phyloP scores from a whole-genome alignment of 768 basidiomycete species.

The Agrocybe chaxingu region DNA sequence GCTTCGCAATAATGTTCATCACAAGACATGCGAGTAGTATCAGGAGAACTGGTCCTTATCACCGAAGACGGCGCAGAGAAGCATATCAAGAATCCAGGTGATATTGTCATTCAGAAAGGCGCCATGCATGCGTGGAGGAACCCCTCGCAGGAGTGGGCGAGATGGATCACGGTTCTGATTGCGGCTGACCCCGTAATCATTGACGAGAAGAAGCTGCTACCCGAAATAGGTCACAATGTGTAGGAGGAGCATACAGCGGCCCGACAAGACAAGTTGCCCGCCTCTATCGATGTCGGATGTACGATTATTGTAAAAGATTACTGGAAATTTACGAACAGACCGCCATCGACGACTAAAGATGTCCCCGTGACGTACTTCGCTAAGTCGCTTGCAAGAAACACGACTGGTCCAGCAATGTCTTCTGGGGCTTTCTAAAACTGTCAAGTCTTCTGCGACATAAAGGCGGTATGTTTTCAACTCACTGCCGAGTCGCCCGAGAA shows the following conservation, averaged over 20 bases:
- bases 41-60: constrained; percentile 52
- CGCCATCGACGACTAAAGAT: constrained; percentile 67
- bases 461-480: constrained; percentile 12
- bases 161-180: constrained; percentile 52
- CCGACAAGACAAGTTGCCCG: neutral
- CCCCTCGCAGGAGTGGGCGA: constrained; percentile 45
- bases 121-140: constrained; percentile 64
- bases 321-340: constrained; percentile 72
- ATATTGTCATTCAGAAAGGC: constrained; percentile 54
- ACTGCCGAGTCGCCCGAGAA: constrained; percentile 66
- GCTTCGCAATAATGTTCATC: constrained; percentile 3
- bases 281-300: neutral
- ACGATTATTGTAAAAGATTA: constrained; percentile 21
- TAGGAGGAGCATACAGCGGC: neutral
- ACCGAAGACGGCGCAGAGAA: constrained; percentile 56
- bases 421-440: constrained; percentile 43
- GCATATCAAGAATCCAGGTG: constrained; percentile 50
- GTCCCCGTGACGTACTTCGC: constrained; percentile 70
- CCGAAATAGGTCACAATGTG: constrained; percentile 20
- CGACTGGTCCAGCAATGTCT: constrained; percentile 71
- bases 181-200: constrained; percentile 53
- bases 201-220: constrained; percentile 36
- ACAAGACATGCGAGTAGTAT: constrained; percentile 30
- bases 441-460: neutral
- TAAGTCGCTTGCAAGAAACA: constrained; percentile 71